These are phyloP conservation scores for Medicago truncatula DNA, from an alignment of 306 rosid species.

Conservation along the genomic window MtrunA17r5.0-ANR NC_053045.1:35111001-35111500, in stretches of 20 bases:
- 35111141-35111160: background rate
- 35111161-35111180: background rate
- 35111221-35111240: background rate
- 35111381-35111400: background rate
- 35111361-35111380: slow-evolving; percentile 23
- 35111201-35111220: background rate
- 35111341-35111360: slow-evolving; percentile 14
- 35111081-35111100: slow-evolving; percentile 79
- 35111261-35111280: background rate
- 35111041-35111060: slow-evolving; percentile 58
- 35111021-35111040: slow-evolving; percentile 13
- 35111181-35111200: background rate
- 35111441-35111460: slow-evolving; percentile 21
- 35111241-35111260: background rate
- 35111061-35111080: slow-evolving; percentile 87
- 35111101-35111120: slow-evolving; percentile 75
- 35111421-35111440: slow-evolving; percentile 24
- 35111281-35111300: background rate
- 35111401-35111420: slow-evolving; percentile 16
- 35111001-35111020: slow-evolving; percentile 33
- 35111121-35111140: background rate
- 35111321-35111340: slow-evolving; percentile 13
- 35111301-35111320: background rate
- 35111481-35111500: slow-evolving; percentile 1
- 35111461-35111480: slow-evolving; percentile 1